Conservation (phyloP, 2,329 filamentous ascomycete species). For the Penicillium frequentans region DNA sequence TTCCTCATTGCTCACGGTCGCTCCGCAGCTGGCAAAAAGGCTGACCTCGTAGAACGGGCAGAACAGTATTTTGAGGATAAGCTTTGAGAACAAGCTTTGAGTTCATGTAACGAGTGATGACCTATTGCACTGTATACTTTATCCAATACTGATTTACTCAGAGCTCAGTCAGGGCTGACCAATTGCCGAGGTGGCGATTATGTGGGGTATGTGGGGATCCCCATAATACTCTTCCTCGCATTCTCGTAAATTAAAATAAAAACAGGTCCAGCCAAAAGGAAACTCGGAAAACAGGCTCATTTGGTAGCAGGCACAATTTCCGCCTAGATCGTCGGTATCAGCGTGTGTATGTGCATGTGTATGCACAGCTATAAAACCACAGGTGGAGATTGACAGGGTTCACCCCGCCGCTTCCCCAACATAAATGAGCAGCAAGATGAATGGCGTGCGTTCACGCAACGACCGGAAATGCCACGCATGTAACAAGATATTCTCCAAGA, state of each 20-base stretch:
- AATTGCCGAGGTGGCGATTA: neutral
- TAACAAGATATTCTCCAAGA: conserved; percentile 21
- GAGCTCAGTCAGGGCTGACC: neutral
- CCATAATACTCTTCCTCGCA: neutral
- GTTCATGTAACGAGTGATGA: neutral
- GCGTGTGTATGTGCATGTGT: neutral
- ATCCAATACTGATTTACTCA: neutral
- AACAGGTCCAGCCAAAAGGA: neutral
- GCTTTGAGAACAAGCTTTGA: conserved; percentile 19
- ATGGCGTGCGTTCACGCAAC: conserved; percentile 3
- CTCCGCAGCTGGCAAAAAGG: conserved; percentile 48
- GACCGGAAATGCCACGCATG: conserved; percentile 9
- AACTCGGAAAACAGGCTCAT: neutral
- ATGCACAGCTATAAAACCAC: no score
- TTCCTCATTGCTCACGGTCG: conserved; percentile 48
- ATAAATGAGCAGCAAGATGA: neutral
- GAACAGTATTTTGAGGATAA: conserved; percentile 49
- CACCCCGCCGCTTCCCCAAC: neutral
- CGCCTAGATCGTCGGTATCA: neutral
- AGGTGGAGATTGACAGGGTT: neutral
- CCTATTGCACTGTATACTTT: neutral
- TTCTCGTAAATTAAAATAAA: neutral
- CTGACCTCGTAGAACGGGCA: conserved; percentile 51
- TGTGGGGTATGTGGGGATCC: neutral
- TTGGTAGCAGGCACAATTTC: neutral